Conservation (phyloP, 768 basidiomycete genomes). For the Leucosporidium yakuticum region DNA sequence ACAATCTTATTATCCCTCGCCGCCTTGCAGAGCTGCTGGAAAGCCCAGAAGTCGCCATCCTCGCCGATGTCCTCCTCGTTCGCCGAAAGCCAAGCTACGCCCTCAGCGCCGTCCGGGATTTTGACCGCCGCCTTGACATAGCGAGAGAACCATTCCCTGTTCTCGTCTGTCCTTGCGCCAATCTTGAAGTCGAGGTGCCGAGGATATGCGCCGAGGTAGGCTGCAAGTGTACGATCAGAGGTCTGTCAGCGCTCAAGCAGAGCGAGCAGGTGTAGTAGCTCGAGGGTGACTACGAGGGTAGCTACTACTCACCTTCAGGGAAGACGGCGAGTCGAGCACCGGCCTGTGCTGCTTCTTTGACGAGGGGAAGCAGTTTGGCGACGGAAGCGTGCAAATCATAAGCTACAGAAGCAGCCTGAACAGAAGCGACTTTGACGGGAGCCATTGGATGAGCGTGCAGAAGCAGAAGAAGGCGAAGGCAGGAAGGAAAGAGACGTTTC, state of each 20-base stretch:
- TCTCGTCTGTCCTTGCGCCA: background rate
- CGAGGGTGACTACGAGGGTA: too few relatives aligned
- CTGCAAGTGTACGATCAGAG: background rate
- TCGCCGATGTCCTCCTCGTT: background rate
- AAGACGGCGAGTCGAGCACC: conserved; percentile 5
- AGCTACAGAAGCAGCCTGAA: conserved; percentile 2
- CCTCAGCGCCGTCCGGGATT: background rate
- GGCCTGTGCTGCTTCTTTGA: background rate
- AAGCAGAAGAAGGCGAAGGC: background rate
- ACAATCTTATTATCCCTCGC: background rate
- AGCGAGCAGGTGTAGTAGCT: too few relatives aligned
- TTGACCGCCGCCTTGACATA: background rate
- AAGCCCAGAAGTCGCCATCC: background rate
- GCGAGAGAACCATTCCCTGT: conserved; percentile 1
- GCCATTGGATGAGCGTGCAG: background rate
- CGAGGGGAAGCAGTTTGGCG: background rate
- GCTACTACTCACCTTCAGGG: background rate
- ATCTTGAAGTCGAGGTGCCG: conserved; percentile 5
- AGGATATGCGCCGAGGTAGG: conserved; percentile 1
- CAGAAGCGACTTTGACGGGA: background rate
- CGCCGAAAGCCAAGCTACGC: background rate
- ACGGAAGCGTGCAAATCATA: conserved; percentile 1
- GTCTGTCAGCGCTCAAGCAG: too few relatives aligned
- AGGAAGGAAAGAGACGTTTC: background rate
- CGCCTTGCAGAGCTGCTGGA: background rate